Conservation (phyloP, 441 rosid genomes). For the Francoa sonchifolia region DNA sequence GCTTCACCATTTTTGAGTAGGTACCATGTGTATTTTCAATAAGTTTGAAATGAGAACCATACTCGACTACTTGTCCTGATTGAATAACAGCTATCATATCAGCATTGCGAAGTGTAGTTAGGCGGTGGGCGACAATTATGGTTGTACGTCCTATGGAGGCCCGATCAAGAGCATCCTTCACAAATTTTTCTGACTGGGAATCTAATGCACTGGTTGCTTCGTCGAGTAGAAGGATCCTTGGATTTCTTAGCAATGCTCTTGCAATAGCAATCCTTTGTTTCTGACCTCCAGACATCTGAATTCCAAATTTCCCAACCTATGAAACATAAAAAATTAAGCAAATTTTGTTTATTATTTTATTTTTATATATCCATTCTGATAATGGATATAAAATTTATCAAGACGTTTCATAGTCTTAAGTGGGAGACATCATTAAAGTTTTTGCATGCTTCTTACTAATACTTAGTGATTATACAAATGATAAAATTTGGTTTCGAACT, state of each 20-base stretch:
- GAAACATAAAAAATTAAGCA: background rate
- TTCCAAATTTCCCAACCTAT: constrained; percentile 22
- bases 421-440: no score
- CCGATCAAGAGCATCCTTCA: constrained; percentile 15
- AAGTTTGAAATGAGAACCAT: constrained; percentile 14
- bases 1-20: constrained; percentile 13
- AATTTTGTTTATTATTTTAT: no score
- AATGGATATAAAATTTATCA: no score
- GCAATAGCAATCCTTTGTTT: constrained; percentile 24
- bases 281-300: constrained; percentile 21
- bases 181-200: constrained; percentile 16
- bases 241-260: constrained; percentile 20
- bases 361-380: no score
- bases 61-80: constrained; percentile 19
- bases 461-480: no score
- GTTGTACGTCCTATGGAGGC: constrained; percentile 19
- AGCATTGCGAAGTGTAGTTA: constrained; percentile 18
- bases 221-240: constrained; percentile 18
- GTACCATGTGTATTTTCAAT: constrained; percentile 7
- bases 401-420: no score
- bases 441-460: no score
- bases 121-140: constrained; percentile 15
- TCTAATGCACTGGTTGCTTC: constrained; percentile 22
- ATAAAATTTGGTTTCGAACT: no score
- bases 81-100: constrained; percentile 13